Base-by-base conservation (phyloP, 768 basidiomycete genomes). In the Paxillus involutus region DNA sequence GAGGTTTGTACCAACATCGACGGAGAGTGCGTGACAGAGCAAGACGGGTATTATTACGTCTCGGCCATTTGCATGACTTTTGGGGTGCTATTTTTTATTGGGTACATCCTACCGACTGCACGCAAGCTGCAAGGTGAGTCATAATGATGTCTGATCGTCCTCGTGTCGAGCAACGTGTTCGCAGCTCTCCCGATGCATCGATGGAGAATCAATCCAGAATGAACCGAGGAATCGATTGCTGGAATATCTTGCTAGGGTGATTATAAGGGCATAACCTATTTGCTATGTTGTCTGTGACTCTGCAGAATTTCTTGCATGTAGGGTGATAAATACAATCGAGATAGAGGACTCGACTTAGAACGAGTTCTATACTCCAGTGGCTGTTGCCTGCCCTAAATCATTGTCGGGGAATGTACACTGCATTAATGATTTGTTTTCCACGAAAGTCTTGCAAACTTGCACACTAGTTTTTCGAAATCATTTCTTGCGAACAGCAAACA, bases 21-120 rank as follows among this genome's bases (percentile, higher is more conserved):
- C 11, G 97, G 97, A 1, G 71, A 77, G 39, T 99, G 97, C 69
- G 75, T 89, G 46, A 91, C 87, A 1, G 84, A 91, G 69, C 80
- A 80, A 21, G 97, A 99, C 71, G 97, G 97, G 11, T 98, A 96
- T 72, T 98, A 94, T 70, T 80, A 84, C 53, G 83, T 95, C 48
- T 89, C 88, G 29, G 80, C 71, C 6, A 65, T 93, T n/a, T 97
- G 94, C 73, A 75, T 97, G 59, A 64, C 72, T 7, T 77, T 94
- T 40, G 96, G 94, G n/a, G 76, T 86, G 16, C 50, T 84, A 1
- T 78, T 93, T 61, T 75, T 98, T 37, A 63, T 94, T 39, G 73
- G 77, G 39, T 95, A 86, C 66, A 88, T 96, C 53, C 75, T 89
- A 32, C 96, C 96, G 12, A 91, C 88, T 0, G 93, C 93, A 10